phyloP scores from a whole-genome alignment of 2,329 filamentous ascomycete species.

The Coccinonectria pachysandricola region DNA sequence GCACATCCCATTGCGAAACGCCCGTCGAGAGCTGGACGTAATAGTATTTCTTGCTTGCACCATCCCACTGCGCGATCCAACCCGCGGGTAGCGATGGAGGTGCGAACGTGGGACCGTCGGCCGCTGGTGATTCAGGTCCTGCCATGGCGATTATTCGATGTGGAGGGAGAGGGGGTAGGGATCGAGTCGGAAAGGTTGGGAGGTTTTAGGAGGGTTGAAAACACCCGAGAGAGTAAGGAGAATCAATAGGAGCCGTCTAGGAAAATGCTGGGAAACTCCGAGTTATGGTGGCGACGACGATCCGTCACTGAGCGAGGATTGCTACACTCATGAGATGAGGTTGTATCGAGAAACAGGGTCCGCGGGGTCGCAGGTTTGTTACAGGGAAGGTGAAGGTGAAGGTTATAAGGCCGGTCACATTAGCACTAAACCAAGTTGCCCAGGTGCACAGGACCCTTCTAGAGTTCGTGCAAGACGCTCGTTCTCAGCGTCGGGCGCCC shows the following conservation, averaged over 20 bases:
- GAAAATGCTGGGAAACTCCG: too few species aligned
- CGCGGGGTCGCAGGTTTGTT: constrained; percentile 1
- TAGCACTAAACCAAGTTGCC: too few species aligned
- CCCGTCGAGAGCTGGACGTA: constrained; percentile 64
- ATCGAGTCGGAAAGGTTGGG: constrained; percentile 1
- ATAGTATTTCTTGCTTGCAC: constrained; percentile 54
- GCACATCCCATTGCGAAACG: constrained; percentile 63
- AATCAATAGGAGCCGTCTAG: too few species aligned
- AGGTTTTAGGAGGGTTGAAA: too few species aligned
- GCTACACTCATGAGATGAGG: constrained; percentile 17
- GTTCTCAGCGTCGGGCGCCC: too few species aligned
- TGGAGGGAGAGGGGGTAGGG: constrained; percentile 5
- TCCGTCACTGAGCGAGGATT: constrained; percentile 17
- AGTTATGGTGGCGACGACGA: constrained; percentile 11
- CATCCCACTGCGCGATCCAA: constrained; percentile 64
- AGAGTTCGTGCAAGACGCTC: too few species aligned
- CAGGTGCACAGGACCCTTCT: too few species aligned
- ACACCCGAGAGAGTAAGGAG: too few species aligned
- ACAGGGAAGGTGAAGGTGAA: constrained; percentile 7
- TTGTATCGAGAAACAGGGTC: constrained; percentile 4
- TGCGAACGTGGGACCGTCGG: constrained; percentile 48
- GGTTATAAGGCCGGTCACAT: constrained; percentile 13
- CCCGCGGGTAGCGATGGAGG: constrained; percentile 53
- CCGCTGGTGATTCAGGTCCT: constrained; percentile 46
- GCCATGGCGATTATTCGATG: constrained; percentile 34